Evolutionary conservation across 257 asterid genomes (phyloP), one percentile per base, ranked within the genome.

Genomic region (Coffea canephora): DNA sequence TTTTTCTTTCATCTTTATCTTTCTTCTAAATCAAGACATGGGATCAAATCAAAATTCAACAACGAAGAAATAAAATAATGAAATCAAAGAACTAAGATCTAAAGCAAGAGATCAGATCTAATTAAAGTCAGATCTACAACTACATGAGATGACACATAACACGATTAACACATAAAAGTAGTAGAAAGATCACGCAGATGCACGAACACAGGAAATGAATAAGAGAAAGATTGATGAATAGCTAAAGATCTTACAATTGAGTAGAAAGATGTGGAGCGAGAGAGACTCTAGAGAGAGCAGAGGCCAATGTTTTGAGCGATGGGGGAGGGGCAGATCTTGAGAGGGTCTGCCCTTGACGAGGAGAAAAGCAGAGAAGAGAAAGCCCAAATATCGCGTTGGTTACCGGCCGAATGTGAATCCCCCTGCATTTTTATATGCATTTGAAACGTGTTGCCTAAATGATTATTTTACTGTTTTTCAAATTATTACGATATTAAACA

Each of bases 301-400:
- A 68, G 62, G 39, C 21, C 46, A 54, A 48, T 67, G 25, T 67
- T 77, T 21, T 69, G 45, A 36, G 25, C 54, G 3, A 39, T 39
- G 19, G 19, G 36, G 46, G 34, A 31, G 86, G 82, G 82, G 85
- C 81, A 84, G 84, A 87, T 82, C 85, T 80, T 65, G 73, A 67
- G 72, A 55, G 64, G 21, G 25, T 55, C 62, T 55, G 64, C 64
- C 64, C 64, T 39, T 39, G 43, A 39, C 3, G 43, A 39, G 43
- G 43, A 39, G 43, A 39, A 39, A 3, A 39, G 43, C 34, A 31
- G 43, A 3, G 6, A 13, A 14, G 5, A 15, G 18, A 52, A 15
- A 3, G 21, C 59, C 16, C 21, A 52, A 4, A 5, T 13, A 12
- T 2, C 15, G 62, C 62, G 62, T 16, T 16, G 62, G 18, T 21